phyloP scores from a whole-genome alignment of 2,329 filamentous ascomycete species.

The Alternaria triticimaculans region DNA sequence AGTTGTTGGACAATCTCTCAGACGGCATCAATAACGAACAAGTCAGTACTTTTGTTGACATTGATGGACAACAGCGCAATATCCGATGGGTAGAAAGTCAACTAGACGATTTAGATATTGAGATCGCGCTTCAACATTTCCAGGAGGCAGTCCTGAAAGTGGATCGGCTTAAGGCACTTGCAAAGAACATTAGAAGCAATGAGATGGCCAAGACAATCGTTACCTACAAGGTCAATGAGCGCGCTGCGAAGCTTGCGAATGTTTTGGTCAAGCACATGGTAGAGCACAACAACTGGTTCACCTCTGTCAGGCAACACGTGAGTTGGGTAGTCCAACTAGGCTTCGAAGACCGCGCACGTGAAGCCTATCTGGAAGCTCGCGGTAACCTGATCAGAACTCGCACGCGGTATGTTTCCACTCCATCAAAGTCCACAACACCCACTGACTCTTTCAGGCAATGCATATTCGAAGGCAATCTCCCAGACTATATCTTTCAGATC shows the following conservation, averaged over 20 bases:
- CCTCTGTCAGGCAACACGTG: constrained; percentile 80
- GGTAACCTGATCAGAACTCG: constrained; percentile 80
- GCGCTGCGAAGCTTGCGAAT: constrained; percentile 76
- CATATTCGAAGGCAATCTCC: constrained; percentile 92
- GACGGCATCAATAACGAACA: constrained; percentile 71
- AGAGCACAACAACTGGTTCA: constrained; percentile 76
- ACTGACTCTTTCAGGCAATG: constrained; percentile 69
- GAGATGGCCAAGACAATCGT: constrained; percentile 89
- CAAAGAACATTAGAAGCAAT: constrained; percentile 83
- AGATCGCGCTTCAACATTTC: constrained; percentile 89
- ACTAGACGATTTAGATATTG: constrained; percentile 94
- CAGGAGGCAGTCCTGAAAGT: constrained; percentile 83
- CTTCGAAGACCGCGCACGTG: constrained; percentile 87
- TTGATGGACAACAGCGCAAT: constrained; percentile 95
- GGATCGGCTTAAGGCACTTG: constrained; percentile 82
- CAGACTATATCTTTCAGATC: constrained; percentile 91
- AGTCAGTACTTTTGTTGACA: constrained; percentile 81
- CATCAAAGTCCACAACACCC: not conserved
- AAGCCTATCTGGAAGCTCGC: constrained; percentile 83
- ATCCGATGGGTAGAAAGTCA: constrained; percentile 94
- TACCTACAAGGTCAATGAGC: constrained; percentile 86
- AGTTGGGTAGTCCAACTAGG: constrained; percentile 85
- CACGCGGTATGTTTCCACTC: constrained; percentile 66
- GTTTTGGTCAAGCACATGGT: constrained; percentile 79
- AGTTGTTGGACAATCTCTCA: constrained; percentile 78